Evolutionary conservation across 768 basidiomycete genomes (phyloP).

Genomic region (Mycena pura): DNA sequence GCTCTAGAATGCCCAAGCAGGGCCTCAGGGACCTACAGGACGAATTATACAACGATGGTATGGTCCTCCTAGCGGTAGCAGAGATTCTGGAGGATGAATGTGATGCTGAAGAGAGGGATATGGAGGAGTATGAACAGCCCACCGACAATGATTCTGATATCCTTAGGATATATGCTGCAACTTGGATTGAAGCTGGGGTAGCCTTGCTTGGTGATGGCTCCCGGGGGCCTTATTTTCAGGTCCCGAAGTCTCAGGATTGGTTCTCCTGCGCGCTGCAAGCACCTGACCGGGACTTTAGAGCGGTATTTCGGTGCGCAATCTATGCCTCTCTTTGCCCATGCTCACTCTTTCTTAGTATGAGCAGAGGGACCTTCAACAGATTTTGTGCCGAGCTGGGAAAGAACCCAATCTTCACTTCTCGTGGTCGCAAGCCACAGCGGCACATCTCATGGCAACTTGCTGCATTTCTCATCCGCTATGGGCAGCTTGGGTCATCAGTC

Average conservation of each 20-base stretch:
- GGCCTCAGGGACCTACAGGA: too few relatives aligned
- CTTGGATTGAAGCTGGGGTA: not conserved
- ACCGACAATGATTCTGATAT: too few relatives aligned
- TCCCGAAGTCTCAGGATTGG: constrained; percentile 7
- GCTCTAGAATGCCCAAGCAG: too few relatives aligned
- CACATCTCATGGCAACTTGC: constrained; percentile 32
- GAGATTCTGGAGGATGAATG: too few relatives aligned
- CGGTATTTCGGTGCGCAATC: constrained; percentile 11
- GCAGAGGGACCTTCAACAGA: constrained; percentile 9
- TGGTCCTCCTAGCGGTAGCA: too few relatives aligned
- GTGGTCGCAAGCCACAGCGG: constrained; percentile 23
- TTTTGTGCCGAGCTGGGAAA: constrained; percentile 10
- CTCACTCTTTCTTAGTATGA: not conserved
- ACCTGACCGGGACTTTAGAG: constrained; percentile 13
- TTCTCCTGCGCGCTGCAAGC: not conserved
- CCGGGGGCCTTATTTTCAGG: constrained; percentile 18
- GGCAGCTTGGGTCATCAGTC: constrained; percentile 21
- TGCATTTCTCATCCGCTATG: constrained; percentile 30
- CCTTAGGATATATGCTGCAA: not conserved
- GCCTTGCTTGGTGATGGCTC: constrained; percentile 1
- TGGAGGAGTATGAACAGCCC: too few relatives aligned
- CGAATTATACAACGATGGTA: too few relatives aligned
- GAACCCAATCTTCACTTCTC: constrained; percentile 28
- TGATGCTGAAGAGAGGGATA: too few relatives aligned
- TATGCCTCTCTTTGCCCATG: too few relatives aligned